These are phyloP conservation scores for Uronychia binucleata DNA, from an alignment of 73 alveolate species.

Conservation along the genomic window DNA sequence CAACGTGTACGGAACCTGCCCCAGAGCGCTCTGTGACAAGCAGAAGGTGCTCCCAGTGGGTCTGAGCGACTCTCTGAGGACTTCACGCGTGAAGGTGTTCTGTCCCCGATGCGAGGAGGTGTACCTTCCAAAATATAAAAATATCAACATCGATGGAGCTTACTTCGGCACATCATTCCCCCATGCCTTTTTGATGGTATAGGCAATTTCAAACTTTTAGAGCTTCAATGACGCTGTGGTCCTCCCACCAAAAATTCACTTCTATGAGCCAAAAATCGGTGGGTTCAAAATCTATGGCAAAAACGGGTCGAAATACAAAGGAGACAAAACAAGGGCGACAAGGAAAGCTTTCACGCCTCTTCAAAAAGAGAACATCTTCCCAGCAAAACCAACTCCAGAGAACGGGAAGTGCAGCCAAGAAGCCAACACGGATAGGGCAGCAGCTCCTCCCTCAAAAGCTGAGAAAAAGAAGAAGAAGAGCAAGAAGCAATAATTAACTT, in stretches of 20 bases:
- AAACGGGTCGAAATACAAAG: conserved; percentile 83
- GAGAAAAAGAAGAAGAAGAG: not conserved
- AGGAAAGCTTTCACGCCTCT: not conserved
- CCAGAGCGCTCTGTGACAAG: conserved; percentile 90
- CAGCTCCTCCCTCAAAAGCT: no score
- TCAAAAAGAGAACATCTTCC: not conserved
- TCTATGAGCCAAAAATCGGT: conserved; percentile 78
- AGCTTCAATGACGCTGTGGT: conserved; percentile 57
- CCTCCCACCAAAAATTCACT: conserved; percentile 64
- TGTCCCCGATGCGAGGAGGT: conserved; percentile 99
- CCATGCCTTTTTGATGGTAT: conserved; percentile 24
- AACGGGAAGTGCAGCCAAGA: not conserved
- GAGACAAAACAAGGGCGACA: not conserved
- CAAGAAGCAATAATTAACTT: not conserved
- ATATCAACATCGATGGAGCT: conserved; percentile 93
- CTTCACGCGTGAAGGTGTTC: conserved; percentile 89
- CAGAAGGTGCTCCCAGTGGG: conserved; percentile 91
- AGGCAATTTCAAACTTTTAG: conserved; percentile 25
- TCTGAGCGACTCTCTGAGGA: conserved; percentile 81
- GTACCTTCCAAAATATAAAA: conserved; percentile 88
- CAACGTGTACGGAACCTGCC: conserved; percentile 90
- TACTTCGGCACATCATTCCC: conserved; percentile 95
- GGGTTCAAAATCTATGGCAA: conserved; percentile 93
- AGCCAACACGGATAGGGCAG: not conserved
- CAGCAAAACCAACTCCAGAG: not conserved